Conservation (phyloP, 148 eudicot species). For the Diospyros kaki region DNA sequence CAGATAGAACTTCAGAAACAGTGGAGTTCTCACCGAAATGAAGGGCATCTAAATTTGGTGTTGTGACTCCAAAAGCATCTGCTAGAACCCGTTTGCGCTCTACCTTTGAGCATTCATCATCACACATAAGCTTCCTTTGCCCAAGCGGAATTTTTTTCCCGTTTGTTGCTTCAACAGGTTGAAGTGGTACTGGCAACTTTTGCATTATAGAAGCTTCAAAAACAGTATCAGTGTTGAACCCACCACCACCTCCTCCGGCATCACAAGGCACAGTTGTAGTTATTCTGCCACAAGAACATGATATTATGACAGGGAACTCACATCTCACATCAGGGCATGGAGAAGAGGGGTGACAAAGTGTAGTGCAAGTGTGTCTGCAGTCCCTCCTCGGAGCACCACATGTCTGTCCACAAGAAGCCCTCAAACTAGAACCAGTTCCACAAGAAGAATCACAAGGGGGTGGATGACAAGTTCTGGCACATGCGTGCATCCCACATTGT, state of each 20-base stretch:
- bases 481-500: conserved; percentile 88
- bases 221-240: conserved; percentile 46
- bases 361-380: conserved; percentile 78
- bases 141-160: conserved; percentile 72
- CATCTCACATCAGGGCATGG: conserved; percentile 80
- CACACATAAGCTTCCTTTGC: conserved; percentile 82
- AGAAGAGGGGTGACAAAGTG: conserved; percentile 76
- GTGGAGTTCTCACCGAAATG: conserved; percentile 67
- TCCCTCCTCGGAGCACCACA: conserved; percentile 97
- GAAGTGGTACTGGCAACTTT: conserved; percentile 74
- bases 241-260: conserved; percentile 56
- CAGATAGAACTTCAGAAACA: conserved; percentile 55
- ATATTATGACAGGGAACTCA: conserved; percentile 66
- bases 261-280: conserved; percentile 80
- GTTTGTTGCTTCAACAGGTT: conserved; percentile 54
- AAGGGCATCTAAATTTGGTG: conserved; percentile 65
- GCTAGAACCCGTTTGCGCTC: conserved; percentile 80
- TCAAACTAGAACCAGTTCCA: conserved; percentile 30
- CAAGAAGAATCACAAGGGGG: conserved; percentile 64
- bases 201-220: conserved; percentile 71
- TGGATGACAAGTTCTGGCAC: conserved; percentile 84
- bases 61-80: conserved; percentile 76
- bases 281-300: conserved; percentile 84
- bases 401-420: conserved; percentile 75
- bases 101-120: conserved; percentile 78